Conservation (phyloP, 106 monocot species). For the Triglochin maritima region DNA sequence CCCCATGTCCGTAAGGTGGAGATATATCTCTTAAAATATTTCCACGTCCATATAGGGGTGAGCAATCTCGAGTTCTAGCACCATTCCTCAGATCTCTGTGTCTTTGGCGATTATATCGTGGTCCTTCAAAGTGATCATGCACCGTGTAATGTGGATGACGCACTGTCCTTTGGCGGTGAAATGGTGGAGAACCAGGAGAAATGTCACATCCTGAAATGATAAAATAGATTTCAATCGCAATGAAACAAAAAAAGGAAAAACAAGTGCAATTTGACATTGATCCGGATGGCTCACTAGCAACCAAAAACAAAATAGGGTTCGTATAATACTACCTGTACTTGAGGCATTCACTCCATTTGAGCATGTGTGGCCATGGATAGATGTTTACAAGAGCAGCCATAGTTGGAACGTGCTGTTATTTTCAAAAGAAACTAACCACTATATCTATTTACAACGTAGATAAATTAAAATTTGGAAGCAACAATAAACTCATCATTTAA, state of each 20-base stretch:
- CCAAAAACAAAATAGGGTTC: constrained; percentile 2
- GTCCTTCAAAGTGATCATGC: constrained; percentile 16
- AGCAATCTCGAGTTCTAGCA: constrained; percentile 37
- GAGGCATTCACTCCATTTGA: not conserved
- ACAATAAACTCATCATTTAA: not conserved
- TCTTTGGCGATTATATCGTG: constrained; percentile 26
- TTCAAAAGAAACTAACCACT: not conserved
- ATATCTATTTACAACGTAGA: constrained; percentile 1
- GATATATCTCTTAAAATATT: constrained; percentile 16
- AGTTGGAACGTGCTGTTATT: not conserved
- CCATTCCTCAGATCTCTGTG: constrained; percentile 37
- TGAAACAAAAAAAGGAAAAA: not conserved
- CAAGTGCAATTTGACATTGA: not conserved
- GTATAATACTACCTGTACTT: constrained; percentile 4
- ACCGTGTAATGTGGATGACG: constrained; percentile 22
- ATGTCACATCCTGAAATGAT: constrained; percentile 26
- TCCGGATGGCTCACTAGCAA: not conserved
- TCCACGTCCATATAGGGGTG: constrained; percentile 23
- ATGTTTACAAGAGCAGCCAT: constrained; percentile 6
- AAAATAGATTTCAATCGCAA: not conserved
- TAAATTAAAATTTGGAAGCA: not conserved
- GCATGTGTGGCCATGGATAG: constrained; percentile 4
- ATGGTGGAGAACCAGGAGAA: constrained; percentile 34
- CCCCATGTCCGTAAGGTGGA: not conserved
- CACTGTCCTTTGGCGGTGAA: constrained; percentile 20